These are phyloP conservation scores for Purshia tridentata DNA, from an alignment of 306 rosid genomes.

Conservation along the genomic window DNA sequence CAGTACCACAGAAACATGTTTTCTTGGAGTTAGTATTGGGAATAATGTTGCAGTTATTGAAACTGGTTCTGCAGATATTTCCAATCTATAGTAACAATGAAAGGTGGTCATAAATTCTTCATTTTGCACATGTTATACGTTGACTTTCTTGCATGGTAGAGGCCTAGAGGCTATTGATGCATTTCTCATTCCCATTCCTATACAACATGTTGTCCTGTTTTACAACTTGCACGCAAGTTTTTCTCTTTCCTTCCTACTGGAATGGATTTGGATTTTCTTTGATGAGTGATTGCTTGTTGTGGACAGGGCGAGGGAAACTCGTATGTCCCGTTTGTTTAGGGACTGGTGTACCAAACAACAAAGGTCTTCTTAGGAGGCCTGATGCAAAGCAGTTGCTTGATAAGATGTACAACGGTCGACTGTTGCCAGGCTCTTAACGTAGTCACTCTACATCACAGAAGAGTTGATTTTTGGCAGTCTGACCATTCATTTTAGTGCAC, in stretches of 20 bases:
- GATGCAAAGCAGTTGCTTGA: constrained; percentile 77
- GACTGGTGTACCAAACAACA: constrained; percentile 88
- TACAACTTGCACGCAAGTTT: background rate
- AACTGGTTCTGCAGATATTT: no score
- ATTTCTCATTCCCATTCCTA: no score
- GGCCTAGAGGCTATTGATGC: no score
- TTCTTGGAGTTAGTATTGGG: background rate
- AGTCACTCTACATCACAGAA: constrained; percentile 8
- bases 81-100: no score
- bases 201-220: no score
- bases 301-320: constrained; percentile 86
- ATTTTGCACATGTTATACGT: no score
- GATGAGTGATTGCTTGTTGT: constrained; percentile 12
- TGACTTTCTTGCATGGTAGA: no score
- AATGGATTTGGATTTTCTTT: constrained; percentile 3
- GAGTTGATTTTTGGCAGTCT: background rate
- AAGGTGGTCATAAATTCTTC: no score
- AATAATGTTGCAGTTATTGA: no score
- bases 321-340: constrained; percentile 96
- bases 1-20: background rate
- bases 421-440: constrained; percentile 67
- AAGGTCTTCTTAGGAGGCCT: constrained; percentile 89
- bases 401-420: constrained; percentile 86
- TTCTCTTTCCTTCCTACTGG: background rate
- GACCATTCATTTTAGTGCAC: background rate